A percentile compares a stretch with the other conserved stretches of the same genome.
These are phyloP conservation scores for Myriosclerotinia duriaeana DNA, from an alignment of 2,329 filamentous ascomycete species.

Conservation along the genomic window DNA sequence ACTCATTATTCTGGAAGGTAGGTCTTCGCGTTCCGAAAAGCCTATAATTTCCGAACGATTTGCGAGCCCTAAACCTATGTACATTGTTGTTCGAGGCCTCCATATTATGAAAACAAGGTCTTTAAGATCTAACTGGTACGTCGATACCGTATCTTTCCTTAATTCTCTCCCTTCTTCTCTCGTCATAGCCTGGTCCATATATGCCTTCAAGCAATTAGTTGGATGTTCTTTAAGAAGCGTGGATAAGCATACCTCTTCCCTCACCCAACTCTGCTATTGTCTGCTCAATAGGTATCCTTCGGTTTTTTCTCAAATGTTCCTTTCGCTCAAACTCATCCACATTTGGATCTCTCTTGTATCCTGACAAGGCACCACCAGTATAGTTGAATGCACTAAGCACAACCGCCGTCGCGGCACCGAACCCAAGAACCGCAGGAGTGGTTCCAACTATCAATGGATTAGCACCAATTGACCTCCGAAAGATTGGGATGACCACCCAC, in stretches of 20 bases:
- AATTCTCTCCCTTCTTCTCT: conserved; percentile 65
- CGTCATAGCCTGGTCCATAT: conserved; percentile 64
- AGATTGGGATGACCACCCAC: conserved; percentile 44
- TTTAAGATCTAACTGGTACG: conserved; percentile 45
- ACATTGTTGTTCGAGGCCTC: conserved; percentile 21
- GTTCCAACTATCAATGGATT: conserved; percentile 52
- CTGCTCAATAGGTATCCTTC: conserved; percentile 62
- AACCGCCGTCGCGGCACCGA: conserved; percentile 56
- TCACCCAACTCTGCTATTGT: conserved; percentile 67
- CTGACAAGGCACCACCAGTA: conserved; percentile 58
- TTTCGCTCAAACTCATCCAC: conserved; percentile 65
- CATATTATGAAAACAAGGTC: conserved; percentile 23
- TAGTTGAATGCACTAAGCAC: conserved; percentile 61
- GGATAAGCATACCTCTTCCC: conserved; percentile 59
- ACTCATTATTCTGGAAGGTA: background rate
- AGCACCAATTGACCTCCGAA: conserved; percentile 6
- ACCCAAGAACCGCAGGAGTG: conserved; percentile 64
- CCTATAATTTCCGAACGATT: conserved; percentile 4
- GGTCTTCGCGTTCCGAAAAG: conserved; percentile 1
- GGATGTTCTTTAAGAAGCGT: background rate
- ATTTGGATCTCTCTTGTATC: conserved; percentile 50
- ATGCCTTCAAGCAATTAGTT: conserved; percentile 52
- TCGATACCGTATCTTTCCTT: conserved; percentile 71
- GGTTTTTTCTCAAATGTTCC: conserved; percentile 60
- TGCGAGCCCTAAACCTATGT: conserved; percentile 20